phyloP scores from a whole-genome alignment of 176 grass and related monocot genomes.

The Aegilops umbellulata region DNA sequence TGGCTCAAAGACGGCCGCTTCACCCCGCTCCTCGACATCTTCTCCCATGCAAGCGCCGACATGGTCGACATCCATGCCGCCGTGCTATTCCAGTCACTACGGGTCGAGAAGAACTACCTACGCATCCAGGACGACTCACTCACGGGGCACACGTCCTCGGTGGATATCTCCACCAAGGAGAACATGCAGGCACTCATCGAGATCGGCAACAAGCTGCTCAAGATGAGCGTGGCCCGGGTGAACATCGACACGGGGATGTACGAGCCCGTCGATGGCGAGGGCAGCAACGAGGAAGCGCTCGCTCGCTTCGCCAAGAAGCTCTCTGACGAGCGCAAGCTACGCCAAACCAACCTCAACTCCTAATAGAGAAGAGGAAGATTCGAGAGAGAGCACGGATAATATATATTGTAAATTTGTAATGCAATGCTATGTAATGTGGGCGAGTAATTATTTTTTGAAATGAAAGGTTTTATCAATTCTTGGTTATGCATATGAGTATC shows the following conservation, averaged over 20 bases:
- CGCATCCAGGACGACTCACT: slow-evolving; percentile 69
- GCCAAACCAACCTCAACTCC: not conserved
- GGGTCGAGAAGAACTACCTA: slow-evolving; percentile 36
- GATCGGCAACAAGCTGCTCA: slow-evolving; percentile 40
- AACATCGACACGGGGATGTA: slow-evolving; percentile 57
- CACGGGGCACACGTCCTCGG: slow-evolving; percentile 33
- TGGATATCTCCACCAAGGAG: slow-evolving; percentile 62
- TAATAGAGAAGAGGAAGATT: not conserved
- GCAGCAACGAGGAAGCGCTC: slow-evolving; percentile 48
- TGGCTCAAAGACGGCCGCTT: slow-evolving; percentile 51
- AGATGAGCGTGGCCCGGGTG: slow-evolving; percentile 52
- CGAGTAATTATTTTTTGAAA: too few species aligned
- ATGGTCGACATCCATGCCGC: slow-evolving; percentile 67
- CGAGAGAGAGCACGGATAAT: not conserved
- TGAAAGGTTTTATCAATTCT: too few species aligned
- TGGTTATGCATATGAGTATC: too few species aligned
- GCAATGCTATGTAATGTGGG: too few species aligned
- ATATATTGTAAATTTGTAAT: too few species aligned
- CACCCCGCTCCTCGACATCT: slow-evolving; percentile 65
- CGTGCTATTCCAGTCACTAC: slow-evolving; percentile 43
- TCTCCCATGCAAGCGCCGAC: slow-evolving; percentile 60
- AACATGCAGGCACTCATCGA: slow-evolving; percentile 54
- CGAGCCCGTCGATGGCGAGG: slow-evolving; percentile 12
- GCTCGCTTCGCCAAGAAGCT: slow-evolving; percentile 33
- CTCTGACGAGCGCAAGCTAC: not conserved